Evolutionary conservation across 208 protist genomes (phyloP), one percentile per base, ranked within the genome.

Genomic region (Acanthamoeba lenticulata): DNA sequence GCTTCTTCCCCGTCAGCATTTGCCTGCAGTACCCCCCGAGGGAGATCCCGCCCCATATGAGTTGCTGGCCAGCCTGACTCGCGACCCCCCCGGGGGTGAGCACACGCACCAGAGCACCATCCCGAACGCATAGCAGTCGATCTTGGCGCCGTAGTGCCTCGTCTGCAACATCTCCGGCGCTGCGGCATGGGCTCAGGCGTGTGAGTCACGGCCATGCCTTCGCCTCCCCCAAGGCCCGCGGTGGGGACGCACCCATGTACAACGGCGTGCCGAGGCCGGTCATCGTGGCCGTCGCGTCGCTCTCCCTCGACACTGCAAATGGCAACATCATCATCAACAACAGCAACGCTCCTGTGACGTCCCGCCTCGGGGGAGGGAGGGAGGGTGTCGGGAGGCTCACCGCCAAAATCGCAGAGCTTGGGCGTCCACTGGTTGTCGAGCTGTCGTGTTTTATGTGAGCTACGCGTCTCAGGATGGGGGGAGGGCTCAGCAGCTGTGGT

Each of bases 271-370:
- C 74, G 5, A 85, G 74, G 21, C 74, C 74, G 24, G 74, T 85
- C 74, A 85, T 85, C 21, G 74, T 85, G 45, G 74, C 74, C n/a
- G 74, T 85, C 38, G 42, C 45, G 45, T 85, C 74, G 45, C 74
- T 85, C n/a, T 85, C 74, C 7, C 74, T 13, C 7, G 74, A 85
- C 42, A 85, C 74, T 57, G 42, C 74, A 13, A 6, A 40, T 27
- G 15, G 1, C 13, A 40, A 49, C 2, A 11, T 5, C 13, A 9
- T n/a, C 49, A 55, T 52, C 15, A 52, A 62, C 55, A n/a, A n/a
- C 55, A 62, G 24, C 52, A 57, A 11, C 5, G 9, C 45, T 19
- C 45, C 5, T 52, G 45, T 52, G 45, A 52, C 9, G 9, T 5
- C 9, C 9, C 9, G 15, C 15, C 15, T n/a, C 24, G 62, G 21